Percentiles rank a stretch among this genome's conserved stretches.
Conservation (phyloP, 768 basidiomycete species). For the Boletellus ananiceps region DNA sequence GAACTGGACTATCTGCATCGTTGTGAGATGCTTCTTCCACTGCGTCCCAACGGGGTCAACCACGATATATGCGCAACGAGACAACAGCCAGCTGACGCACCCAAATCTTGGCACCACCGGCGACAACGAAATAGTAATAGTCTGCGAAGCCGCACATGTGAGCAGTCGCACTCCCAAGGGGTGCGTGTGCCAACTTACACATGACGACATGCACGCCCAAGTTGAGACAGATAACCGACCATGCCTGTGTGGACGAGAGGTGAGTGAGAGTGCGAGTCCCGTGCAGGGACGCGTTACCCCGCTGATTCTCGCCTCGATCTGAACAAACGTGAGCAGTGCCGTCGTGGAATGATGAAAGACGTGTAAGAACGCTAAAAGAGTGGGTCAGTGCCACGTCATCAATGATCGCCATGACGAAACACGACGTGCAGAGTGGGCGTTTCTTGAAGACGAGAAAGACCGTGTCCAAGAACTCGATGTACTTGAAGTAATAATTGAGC, state of each 20-base stretch:
- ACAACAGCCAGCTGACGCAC: conserved; percentile 4
- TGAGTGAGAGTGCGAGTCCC: not conserved
- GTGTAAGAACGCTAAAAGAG: conserved; percentile 77
- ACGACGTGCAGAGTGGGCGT: conserved; percentile 78
- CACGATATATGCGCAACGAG: not conserved
- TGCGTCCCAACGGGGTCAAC: not conserved
- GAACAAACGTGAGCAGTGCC: conserved; percentile 86
- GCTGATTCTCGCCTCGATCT: conserved; percentile 83
- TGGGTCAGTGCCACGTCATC: not conserved
- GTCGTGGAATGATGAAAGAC: conserved; percentile 98
- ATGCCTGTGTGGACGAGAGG: conserved; percentile 52
- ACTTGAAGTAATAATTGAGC: conserved; percentile 97
- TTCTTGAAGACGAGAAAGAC: conserved; percentile 96
- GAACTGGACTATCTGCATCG: conserved; percentile 27
- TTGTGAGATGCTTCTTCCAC: conserved; percentile 28
- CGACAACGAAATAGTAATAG: conserved; percentile 98
- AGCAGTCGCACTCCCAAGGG: not conserved
- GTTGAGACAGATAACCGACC: conserved; percentile 87
- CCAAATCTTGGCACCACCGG: conserved; percentile 45
- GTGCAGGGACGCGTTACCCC: conserved; percentile 46
- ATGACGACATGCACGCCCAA: conserved; percentile 89
- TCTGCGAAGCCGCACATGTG: conserved; percentile 44
- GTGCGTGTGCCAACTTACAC: conserved; percentile 54
- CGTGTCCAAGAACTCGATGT: conserved; percentile 91
- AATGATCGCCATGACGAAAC: not conserved